Conservation (phyloP, 305 asterid species). For the Fraxinus floribunda region DNA sequence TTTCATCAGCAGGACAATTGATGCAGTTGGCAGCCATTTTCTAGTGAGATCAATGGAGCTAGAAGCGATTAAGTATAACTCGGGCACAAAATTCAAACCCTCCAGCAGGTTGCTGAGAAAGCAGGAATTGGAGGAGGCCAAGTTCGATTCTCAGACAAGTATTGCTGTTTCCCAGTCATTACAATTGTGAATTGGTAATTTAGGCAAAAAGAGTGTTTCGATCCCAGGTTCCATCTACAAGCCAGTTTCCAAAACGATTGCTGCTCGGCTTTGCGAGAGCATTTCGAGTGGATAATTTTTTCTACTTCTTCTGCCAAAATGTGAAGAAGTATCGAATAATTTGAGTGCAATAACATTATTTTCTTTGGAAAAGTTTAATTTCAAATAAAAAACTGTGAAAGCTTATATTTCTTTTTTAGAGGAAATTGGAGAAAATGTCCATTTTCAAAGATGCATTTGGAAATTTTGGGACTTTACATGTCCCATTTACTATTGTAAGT, state of each 20-base stretch:
- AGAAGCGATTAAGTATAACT: conserved; percentile 30
- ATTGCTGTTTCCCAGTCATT: conserved; percentile 12
- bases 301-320: background rate
- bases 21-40: conserved; percentile 54
- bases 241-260: background rate
- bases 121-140: conserved; percentile 54
- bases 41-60: conserved; percentile 30
- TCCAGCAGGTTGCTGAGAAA: conserved; percentile 49
- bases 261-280: background rate
- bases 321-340: background rate
- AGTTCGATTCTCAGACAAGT: conserved; percentile 21
- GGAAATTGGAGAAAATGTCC: too few species aligned
- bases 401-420: too few species aligned
- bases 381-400: background rate
- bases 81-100: conserved; percentile 44
- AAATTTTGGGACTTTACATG: too few species aligned
- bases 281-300: background rate
- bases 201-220: background rate
- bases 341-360: background rate
- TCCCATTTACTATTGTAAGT: too few species aligned
- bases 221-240: background rate
- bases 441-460: too few species aligned
- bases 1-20: conserved; percentile 55
- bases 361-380: background rate
- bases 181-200: conserved; percentile 17